A percentile compares a stretch with the other conserved stretches of the same genome.
Conservation (phyloP, 1,139 yeast genomes). For the Kluyveromyces sp. region DNA sequence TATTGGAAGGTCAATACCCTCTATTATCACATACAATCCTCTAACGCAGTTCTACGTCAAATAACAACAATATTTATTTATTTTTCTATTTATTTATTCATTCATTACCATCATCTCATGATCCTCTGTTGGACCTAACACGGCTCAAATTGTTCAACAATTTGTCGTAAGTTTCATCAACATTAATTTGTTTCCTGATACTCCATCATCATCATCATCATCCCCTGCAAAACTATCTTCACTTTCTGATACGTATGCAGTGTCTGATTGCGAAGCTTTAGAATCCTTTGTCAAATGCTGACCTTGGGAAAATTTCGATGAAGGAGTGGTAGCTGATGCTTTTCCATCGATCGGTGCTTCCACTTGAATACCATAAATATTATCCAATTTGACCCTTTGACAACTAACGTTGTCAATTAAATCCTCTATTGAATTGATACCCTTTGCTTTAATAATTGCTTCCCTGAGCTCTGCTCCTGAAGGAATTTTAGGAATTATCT, state of each 20-base stretch:
- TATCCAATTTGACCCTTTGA: constrained; percentile 46
- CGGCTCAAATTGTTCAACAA: constrained; percentile 52
- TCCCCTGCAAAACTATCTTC: constrained; percentile 25
- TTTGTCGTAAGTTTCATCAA: constrained; percentile 66
- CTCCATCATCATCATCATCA: constrained; percentile 11
- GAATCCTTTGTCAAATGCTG: neutral
- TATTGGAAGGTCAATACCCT: too few species aligned
- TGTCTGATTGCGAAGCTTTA: neutral
- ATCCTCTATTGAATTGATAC: constrained; percentile 63
- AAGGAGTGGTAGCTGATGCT: constrained; percentile 5
- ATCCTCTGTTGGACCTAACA: constrained; percentile 42
- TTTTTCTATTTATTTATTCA: neutral
- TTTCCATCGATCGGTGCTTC: constrained; percentile 4
- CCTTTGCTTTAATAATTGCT: constrained; percentile 71
- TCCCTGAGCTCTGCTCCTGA: constrained; percentile 72
- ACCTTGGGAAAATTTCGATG: neutral
- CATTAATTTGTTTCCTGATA: constrained; percentile 13
- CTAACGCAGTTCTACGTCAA: too few species aligned
- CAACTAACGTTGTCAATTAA: constrained; percentile 58
- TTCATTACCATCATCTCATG: neutral
- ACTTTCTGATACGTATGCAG: constrained; percentile 9
- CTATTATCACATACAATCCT: too few species aligned
- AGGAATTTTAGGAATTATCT: constrained; percentile 39
- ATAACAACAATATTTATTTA: neutral
- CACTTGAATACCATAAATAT: constrained; percentile 36